A percentile compares a stretch with the other conserved stretches of the same genome.
phyloP scores from a whole-genome alignment of 768 basidiomycete species.

The Tricholoma matsutake region DNA sequence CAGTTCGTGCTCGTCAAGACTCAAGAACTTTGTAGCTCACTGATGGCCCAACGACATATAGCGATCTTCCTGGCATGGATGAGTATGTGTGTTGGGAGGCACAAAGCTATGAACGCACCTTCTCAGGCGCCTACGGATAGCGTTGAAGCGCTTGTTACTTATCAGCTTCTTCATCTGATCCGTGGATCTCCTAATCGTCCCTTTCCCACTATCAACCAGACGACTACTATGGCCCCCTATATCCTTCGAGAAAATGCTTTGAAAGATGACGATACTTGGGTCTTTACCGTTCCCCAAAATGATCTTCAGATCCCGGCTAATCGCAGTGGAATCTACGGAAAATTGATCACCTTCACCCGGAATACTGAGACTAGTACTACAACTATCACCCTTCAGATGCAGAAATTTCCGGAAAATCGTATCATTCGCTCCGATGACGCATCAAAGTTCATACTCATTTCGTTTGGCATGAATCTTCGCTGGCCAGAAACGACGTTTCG shows the following conservation, averaged over 20 bases:
- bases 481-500: slow-evolving; percentile 51
- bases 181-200: slow-evolving; percentile 9
- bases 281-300: slow-evolving; percentile 36
- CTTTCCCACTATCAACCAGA: slow-evolving; percentile 7
- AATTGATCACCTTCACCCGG: slow-evolving; percentile 48
- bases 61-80: slow-evolving; percentile 16
- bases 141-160: slow-evolving; percentile 13
- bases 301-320: slow-evolving; percentile 25
- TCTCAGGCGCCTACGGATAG: slow-evolving; percentile 4
- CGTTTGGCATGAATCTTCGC: slow-evolving; percentile 45
- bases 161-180: slow-evolving; percentile 7
- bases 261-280: slow-evolving; percentile 52
- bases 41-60: slow-evolving; percentile 55
- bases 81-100: neutral
- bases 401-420: slow-evolving; percentile 53
- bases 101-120: neutral
- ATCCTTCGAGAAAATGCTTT: slow-evolving; percentile 38
- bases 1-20: neutral
- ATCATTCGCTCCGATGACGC: slow-evolving; percentile 56
- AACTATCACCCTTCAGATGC: slow-evolving; percentile 48
- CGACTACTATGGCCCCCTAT: slow-evolving; percentile 32
- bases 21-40: slow-evolving; percentile 22
- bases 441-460: slow-evolving; percentile 52
- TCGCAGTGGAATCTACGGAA: slow-evolving; percentile 35
- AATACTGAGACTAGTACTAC: slow-evolving; percentile 24